Evolutionary conservation across 202 grass and related monocot genomes (phyloP), one percentile per base, ranked within the genome.

Genomic region (Eragrostis tef): DNA sequence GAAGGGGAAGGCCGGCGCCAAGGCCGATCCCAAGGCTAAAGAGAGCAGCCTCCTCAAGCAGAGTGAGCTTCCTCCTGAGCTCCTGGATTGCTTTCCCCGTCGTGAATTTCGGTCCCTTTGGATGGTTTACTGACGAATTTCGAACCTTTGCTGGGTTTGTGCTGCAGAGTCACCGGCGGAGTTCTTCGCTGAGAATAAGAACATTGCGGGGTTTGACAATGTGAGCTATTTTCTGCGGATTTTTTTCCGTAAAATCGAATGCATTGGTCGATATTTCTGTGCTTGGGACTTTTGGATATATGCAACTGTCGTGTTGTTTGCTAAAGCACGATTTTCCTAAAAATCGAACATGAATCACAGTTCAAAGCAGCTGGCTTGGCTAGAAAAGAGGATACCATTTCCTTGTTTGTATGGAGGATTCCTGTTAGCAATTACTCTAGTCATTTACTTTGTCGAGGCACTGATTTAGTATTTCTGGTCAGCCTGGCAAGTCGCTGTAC

Each of bases 141-240:
- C 21, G 64, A 5, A 43, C 24, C 31, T 9, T 82, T 60, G 45
- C 36, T 29, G 12, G 77, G 14, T 62, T 49, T 62, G 36, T 83
- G 45, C 80, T 91, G 81, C 88, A 98, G 95, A 98, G 81, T 98
- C 95, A 14, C 95, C 95, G 3, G 95, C 95, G 0, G 95, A 98
- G 68, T 98, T 98, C 87, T 98, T 98, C 8, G 95, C 95, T 0
- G 92, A 98, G 76, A 98, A 98, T 79, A 98, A 98, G 77, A 98
- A 98, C 79, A 98, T 98, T 43, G 92, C 95, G 3, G 95, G 95
- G 3, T 98, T 98, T 69, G 95, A 98, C 54, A 98, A 98, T 83
- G 95, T 98, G 82, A 89, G 90, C 49, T 90, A 1, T 73, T 84
- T 34, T 26, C 60, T 77, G 7, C 43, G 2, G 9, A 61, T 61